These are phyloP conservation scores for Reutealis trisperma DNA, from an alignment of 345 rosid genomes.

Conservation along the genomic window DNA sequence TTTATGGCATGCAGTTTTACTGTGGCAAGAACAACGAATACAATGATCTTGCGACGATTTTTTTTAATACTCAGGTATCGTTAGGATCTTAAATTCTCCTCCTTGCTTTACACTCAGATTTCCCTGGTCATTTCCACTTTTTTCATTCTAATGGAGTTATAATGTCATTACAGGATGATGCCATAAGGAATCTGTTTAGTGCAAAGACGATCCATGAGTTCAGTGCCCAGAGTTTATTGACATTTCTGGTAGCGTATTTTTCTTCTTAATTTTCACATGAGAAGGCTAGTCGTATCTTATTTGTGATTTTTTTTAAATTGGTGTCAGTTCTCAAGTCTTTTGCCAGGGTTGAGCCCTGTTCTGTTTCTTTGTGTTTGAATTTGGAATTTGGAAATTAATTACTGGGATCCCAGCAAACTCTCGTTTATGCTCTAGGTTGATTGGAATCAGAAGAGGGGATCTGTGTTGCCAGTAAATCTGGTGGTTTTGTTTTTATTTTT, in stretches of 20 bases:
- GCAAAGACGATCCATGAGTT: constrained; percentile 96
- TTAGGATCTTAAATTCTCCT: not conserved
- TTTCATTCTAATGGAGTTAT: constrained; percentile 2
- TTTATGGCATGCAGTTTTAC: constrained; percentile 61
- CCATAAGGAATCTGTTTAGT: constrained; percentile 96
- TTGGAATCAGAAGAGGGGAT: not conserved
- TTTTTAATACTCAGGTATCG: constrained; percentile 94
- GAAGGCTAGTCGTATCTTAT: not conserved
- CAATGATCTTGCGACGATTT: constrained; percentile 96
- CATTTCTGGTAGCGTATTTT: constrained; percentile 71
- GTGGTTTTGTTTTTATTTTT: not conserved
- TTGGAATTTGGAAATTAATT: not conserved
- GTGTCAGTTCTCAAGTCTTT: not conserved
- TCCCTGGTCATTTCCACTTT: not conserved
- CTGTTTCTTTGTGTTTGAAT: not conserved
- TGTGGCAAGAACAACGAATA: constrained; percentile 81
- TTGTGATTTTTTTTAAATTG: not conserved
- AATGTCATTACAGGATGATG: constrained; percentile 74
- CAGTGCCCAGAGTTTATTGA: constrained; percentile 87
- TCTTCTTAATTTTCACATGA: not conserved
- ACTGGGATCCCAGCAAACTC: not conserved
- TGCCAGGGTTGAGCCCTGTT: not conserved
- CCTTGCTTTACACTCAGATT: constrained; percentile 12
- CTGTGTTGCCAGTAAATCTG: not conserved
- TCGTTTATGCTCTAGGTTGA: not conserved